Evolutionary conservation across 1,284 basidiomycete species (phyloP), one percentile per base, ranked within the genome.

Genomic region (Moesziomyces sp.): DNA sequence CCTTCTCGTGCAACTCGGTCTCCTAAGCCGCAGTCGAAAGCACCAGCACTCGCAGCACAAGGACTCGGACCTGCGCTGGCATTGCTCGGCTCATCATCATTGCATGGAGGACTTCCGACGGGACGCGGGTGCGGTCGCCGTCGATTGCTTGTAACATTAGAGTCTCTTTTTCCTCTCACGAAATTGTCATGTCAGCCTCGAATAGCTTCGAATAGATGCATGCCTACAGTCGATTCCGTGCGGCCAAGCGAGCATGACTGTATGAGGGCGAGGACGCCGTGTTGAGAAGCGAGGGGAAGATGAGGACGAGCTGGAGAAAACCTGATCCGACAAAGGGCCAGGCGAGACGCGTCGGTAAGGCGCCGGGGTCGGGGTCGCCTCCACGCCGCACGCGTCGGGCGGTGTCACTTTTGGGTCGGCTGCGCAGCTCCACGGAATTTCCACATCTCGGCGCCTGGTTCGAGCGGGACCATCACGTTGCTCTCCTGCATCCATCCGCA

Each of bases 1-100:
- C 85, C 7, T 86, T 85, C 71, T 83, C 81, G 1, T 86, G 85
- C 62, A 46, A 14, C 13, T 57, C 62, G 9, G 68, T 23, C 6
- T 58, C 55, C 26, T 52, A 52, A 35, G 14, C 5, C 19, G 19
- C 16, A 18, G 38, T 40, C 38, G 0, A 7, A 9, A 5, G 10
- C 1, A 13, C n/a, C n/a, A n/a, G n/a, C n/a, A n/a, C n/a, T n/a
- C n/a, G 30, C 11, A 33, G 10, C 13, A 13, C 9, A 33, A 13
- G 10, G 30, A 33, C 6, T 7, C 26, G 10, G 11, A 33, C 30
- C 30, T 33, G 30, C 30, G 30, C 30, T 13, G 10, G 30, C 30
- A 19, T 14, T 11, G 24, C 30, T 18, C 35, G 2, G 9, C n/a
- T 38, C 28, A 42, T 38, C 42, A 43, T 9, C 42, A 7, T 40